A percentile compares a stretch with the other conserved stretches of the same genome.
Evolutionary conservation across 176 grass and related monocot species (phyloP).

Genomic region (Bromus sterilis): DNA sequence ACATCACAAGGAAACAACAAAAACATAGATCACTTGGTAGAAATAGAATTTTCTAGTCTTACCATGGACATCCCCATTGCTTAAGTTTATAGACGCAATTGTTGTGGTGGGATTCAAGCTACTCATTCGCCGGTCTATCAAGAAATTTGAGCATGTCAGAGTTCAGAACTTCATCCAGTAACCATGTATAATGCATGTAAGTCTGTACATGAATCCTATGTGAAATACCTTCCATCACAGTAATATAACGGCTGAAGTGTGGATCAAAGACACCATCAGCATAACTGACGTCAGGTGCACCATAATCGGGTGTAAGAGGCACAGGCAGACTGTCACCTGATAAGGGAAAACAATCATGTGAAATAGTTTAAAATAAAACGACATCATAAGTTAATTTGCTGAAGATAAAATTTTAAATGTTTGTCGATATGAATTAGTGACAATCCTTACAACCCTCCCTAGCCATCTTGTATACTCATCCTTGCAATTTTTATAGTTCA

Average conservation of each 20-base stretch:
- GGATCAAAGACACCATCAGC: slow-evolving; percentile 92
- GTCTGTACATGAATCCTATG: background rate
- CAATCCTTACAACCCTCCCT: background rate
- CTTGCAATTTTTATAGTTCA: background rate
- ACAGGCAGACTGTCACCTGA: slow-evolving; percentile 42
- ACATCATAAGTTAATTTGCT: background rate
- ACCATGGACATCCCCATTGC: slow-evolving; percentile 40
- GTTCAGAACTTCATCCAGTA: background rate
- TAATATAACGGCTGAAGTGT: slow-evolving; percentile 77
- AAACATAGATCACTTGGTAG: background rate
- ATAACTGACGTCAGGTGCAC: slow-evolving; percentile 56
- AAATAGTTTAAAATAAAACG: background rate
- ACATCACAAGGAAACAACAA: slow-evolving; percentile 20
- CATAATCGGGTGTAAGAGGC: slow-evolving; percentile 87
- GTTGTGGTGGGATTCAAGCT: slow-evolving; percentile 68
- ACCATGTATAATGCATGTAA: background rate
- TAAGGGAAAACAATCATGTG: slow-evolving; percentile 18
- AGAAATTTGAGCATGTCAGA: slow-evolving; percentile 15
- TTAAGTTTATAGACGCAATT: slow-evolving; percentile 55
- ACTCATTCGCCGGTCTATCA: slow-evolving; percentile 64
- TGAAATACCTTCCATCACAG: slow-evolving; percentile 78
- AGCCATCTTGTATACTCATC: background rate
- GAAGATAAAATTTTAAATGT: background rate
- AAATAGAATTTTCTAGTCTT: slow-evolving; percentile 16
- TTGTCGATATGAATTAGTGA: background rate